Evolutionary conservation across 2,329 filamentous ascomycete species (phyloP).

Genomic region (Botryotinia narcissicola): DNA sequence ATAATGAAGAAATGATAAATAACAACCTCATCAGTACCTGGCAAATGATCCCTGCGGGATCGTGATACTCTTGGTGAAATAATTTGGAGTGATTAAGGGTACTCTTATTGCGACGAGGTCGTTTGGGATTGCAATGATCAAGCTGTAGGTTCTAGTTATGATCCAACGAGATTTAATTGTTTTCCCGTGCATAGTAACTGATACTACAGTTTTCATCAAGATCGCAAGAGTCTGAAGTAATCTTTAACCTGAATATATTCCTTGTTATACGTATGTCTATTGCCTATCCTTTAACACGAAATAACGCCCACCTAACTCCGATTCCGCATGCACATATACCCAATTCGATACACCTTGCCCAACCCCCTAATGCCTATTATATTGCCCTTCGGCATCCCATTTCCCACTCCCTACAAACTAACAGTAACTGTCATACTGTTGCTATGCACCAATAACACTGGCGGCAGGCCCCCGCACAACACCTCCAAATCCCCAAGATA

Average conservation of each 20-base stretch:
- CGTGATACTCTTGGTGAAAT: neutral
- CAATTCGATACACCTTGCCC: no score
- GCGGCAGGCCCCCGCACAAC: conserved; percentile 27
- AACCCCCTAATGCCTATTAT: no score
- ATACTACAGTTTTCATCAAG: no score
- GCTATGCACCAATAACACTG: conserved; percentile 28
- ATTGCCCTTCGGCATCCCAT: neutral
- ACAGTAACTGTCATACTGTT: conserved; percentile 32
- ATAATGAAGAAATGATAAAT: neutral
- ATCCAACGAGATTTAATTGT: neutral
- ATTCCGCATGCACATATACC: neutral
- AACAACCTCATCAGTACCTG: no score
- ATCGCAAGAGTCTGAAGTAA: neutral
- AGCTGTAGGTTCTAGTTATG: neutral
- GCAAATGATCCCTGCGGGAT: neutral
- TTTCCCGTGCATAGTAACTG: neutral
- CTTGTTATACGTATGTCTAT: neutral
- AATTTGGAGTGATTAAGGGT: neutral
- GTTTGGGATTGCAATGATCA: neutral
- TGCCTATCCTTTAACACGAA: neutral
- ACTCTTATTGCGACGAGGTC: neutral
- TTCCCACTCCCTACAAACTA: conserved; percentile 10
- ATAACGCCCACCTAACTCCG: neutral
- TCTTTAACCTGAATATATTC: neutral
- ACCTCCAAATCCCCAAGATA: conserved; percentile 35